phyloP scores from a whole-genome alignment of 208 protist species.

The Leishmania gerbilli region DNA sequence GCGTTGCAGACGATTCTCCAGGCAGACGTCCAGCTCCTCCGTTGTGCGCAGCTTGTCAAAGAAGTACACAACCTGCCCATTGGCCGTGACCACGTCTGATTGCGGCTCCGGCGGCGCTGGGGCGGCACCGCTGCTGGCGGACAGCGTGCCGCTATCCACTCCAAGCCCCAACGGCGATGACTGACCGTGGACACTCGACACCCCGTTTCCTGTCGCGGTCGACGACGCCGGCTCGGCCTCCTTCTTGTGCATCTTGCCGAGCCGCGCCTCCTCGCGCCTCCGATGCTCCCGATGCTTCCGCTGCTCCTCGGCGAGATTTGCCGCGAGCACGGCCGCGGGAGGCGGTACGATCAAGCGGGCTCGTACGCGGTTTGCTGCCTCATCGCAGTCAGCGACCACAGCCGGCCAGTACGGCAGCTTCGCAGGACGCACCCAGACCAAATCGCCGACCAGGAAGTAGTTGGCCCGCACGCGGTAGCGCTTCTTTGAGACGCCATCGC shows the following conservation, averaged over 20 bases:
- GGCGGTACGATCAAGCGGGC: conserved; percentile 65
- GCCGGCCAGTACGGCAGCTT: conserved; percentile 87
- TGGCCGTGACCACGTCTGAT: conserved; percentile 53
- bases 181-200: not conserved
- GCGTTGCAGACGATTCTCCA: conserved; percentile 74
- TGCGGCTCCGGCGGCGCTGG: conserved; percentile 7
- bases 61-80: conserved; percentile 69
- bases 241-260: conserved; percentile 29
- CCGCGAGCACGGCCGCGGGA: conserved; percentile 32
- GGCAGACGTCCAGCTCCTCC: conserved; percentile 66
- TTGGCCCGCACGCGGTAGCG: conserved; percentile 60
- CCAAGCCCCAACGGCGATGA: not conserved
- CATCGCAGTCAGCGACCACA: conserved; percentile 69
- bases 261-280: conserved; percentile 27
- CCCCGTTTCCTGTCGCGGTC: not conserved
- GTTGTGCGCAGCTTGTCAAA: conserved; percentile 81
- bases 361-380: conserved; percentile 56
- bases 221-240: not conserved
- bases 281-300: conserved; percentile 16
- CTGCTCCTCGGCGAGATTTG: conserved; percentile 46
- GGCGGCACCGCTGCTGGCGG: not conserved
- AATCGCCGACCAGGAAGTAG: conserved; percentile 81
- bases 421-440: conserved; percentile 83
- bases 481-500: conserved; percentile 8
- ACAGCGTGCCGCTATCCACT: not conserved